Evolutionary conservation across 108 stramenopile genomes (phyloP).

Genomic region (Pseudonitzschia multiseries): DNA sequence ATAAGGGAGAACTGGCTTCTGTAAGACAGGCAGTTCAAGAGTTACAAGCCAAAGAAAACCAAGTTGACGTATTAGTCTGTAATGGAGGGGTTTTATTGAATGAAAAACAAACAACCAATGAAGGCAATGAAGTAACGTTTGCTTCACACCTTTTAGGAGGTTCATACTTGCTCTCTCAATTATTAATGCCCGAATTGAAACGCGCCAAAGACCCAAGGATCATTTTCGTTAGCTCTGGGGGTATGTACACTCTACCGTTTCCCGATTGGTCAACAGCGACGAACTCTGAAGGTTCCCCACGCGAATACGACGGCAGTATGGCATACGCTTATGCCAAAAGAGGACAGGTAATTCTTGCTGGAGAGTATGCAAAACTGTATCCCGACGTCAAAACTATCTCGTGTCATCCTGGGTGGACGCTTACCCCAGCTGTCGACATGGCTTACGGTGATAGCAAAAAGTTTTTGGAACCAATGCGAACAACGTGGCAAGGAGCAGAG

Average conservation of each 20-base stretch:
- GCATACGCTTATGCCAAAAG: slow-evolving; percentile 92
- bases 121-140: slow-evolving; percentile 88
- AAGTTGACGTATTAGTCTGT: slow-evolving; percentile 86
- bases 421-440: slow-evolving; percentile 79
- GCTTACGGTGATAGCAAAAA: slow-evolving; percentile 82
- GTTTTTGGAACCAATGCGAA: slow-evolving; percentile 85
- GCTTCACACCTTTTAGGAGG: slow-evolving; percentile 85
- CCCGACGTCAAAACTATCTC: slow-evolving; percentile 60
- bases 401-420: slow-evolving; percentile 82
- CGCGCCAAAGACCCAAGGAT: slow-evolving; percentile 41
- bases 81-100: slow-evolving; percentile 91
- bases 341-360: slow-evolving; percentile 89
- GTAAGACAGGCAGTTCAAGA: slow-evolving; percentile 56
- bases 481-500: slow-evolving; percentile 90
- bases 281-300: slow-evolving; percentile 37
- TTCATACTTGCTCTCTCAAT: slow-evolving; percentile 73
- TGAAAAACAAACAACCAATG: slow-evolving; percentile 69
- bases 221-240: slow-evolving; percentile 56
- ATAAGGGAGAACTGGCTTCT: slow-evolving; percentile 47
- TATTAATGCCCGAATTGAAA: slow-evolving; percentile 65
- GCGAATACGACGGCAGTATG: slow-evolving; percentile 76
- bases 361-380: slow-evolving; percentile 55
- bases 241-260: slow-evolving; percentile 91
- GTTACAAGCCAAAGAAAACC: slow-evolving; percentile 55
- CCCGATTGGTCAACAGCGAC: slow-evolving; percentile 80